Conservation (phyloP, 805 yeast genomes). For the Candida palmyrensis region DNA sequence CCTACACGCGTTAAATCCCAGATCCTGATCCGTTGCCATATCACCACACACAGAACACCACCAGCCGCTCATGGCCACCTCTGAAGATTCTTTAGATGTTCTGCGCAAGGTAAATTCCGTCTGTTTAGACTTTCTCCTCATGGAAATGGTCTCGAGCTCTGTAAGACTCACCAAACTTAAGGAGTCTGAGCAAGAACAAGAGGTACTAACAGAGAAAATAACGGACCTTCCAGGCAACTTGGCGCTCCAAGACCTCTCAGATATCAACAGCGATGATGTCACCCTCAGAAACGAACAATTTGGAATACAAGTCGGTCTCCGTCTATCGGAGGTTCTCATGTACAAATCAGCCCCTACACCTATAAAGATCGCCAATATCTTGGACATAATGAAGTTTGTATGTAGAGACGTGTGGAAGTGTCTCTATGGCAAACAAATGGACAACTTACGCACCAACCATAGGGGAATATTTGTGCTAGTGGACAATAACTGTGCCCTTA, state of each 20-base stretch:
- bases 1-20: too few relatives aligned
- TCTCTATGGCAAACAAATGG: conserved; percentile 81
- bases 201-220: conserved; percentile 7
- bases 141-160: conserved; percentile 73
- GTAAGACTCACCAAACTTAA: conserved; percentile 50
- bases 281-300: conserved; percentile 57
- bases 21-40: too few relatives aligned
- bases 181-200: conserved; percentile 11
- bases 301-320: conserved; percentile 68
- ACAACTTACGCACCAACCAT: conserved; percentile 88
- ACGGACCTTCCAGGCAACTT: conserved; percentile 41
- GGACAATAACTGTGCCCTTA: conserved; percentile 57
- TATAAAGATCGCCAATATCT: conserved; percentile 50
- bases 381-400: conserved; percentile 85
- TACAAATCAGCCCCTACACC: conserved; percentile 29
- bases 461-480: conserved; percentile 77
- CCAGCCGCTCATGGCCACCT: too few relatives aligned
- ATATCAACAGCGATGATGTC: conserved; percentile 43
- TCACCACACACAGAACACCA: too few relatives aligned
- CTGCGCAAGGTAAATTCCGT: conserved; percentile 45
- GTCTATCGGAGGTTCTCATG: conserved; percentile 45
- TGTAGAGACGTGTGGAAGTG: conserved; percentile 89
- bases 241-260: conserved; percentile 29
- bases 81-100: conserved; percentile 10
- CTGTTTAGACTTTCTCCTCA: conserved; percentile 60